phyloP scores from a whole-genome alignment of 495 filamentous ascomycete species.

The Filosporella fistucella region DNA sequence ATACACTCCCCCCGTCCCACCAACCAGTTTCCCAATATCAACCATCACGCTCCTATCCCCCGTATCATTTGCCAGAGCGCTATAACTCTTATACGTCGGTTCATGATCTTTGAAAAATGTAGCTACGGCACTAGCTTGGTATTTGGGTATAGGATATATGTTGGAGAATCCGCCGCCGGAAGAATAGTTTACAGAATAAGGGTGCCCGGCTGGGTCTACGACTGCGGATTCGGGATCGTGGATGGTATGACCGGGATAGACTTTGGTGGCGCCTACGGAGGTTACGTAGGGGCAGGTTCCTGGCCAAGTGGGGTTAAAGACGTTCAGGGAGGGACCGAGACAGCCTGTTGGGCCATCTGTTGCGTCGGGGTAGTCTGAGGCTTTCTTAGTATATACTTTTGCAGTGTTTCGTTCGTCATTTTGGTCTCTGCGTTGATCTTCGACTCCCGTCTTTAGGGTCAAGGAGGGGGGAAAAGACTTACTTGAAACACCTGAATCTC shows the following conservation, averaged over 20 bases:
- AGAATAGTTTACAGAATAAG: background rate
- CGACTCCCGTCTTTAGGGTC: constrained; percentile 6
- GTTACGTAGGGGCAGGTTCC: constrained; percentile 7
- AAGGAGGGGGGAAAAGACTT: too few species aligned
- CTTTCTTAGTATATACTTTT: too few species aligned
- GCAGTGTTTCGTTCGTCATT: too few species aligned
- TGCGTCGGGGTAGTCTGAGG: too few species aligned
- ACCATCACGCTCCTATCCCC: too few species aligned
- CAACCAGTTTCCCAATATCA: too few species aligned
- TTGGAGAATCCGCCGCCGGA: constrained; percentile 6
- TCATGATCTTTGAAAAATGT: constrained; percentile 4
- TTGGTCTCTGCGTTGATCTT: too few species aligned
- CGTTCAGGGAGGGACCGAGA: too few species aligned
- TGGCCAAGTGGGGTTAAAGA: constrained; percentile 2
- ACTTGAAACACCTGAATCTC: constrained; percentile 32
- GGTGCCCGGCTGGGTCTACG: background rate
- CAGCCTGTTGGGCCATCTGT: too few species aligned
- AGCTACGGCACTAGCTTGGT: background rate
- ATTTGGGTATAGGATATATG: background rate
- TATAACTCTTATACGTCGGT: constrained; percentile 14
- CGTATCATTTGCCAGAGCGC: too few species aligned
- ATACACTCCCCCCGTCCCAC: constrained; percentile 34
- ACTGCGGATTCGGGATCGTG: background rate
- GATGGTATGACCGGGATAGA: background rate
- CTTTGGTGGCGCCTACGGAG: background rate